Base-by-base conservation (phyloP, 1,284 basidiomycete species). In the Boletus semigastroideus region DNA sequence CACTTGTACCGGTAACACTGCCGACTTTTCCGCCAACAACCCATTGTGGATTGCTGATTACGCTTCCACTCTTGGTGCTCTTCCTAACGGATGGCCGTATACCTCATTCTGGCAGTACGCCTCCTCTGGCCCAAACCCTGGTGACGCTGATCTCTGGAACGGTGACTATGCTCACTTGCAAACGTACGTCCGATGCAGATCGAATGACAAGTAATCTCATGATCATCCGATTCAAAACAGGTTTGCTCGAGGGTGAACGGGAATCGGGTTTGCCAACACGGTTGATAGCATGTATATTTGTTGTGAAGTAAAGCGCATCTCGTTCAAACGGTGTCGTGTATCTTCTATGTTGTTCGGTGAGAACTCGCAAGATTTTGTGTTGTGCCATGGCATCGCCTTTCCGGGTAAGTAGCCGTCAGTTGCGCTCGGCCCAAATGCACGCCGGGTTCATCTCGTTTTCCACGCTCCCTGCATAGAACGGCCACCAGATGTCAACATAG, bases 101-200 rank as follows among this genome's bases (percentile, higher is more conserved):
- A 64, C 73, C 20, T 81, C 83, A 0, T 84, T 87, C 69, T 86
- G 84, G 83, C 83, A 86, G 65, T 81, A 78, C 53, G 76, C 78
- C 4, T 76, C 82, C 59, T 73, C 73, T 11, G 76, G 78, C 4
- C 48, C 73, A 14, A 79, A 77, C 57, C 78, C 80, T 27, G 82
- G 82, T 27, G 82, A 85, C 55, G 76, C 78, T 44, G 78, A 84
- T 60, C 53, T 70, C 51, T 84, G 79, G 68, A 79, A 81, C 43
- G 79, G 79, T 16, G 72, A 74, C 38, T 53, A 66, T 30, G 59
- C 66, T 45, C 61, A 63, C 8, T 64, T 77, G 52, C 61, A 70
- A 54, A 57, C 55, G 71, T 72, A 52, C 5, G 63, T 54, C 34
- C 42, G 38, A 7, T 20, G 4, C 8, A 34, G 20, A 22, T 16